Evolutionary conservation across 441 rosid species (phyloP).

Genomic region (Arabidopsis hybrid): DNA sequence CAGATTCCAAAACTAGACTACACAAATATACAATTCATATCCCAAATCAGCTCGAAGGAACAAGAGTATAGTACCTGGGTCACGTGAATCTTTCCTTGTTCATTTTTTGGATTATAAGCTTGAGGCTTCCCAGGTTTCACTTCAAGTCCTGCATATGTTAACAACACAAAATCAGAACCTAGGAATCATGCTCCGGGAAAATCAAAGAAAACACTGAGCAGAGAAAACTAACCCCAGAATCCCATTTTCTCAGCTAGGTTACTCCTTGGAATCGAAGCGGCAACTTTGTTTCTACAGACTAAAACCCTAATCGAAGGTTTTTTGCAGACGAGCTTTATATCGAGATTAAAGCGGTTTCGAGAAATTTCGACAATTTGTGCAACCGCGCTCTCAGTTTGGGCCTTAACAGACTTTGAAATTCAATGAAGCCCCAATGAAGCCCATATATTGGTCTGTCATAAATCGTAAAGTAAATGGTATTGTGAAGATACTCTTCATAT

Average conservation of each 20-base stretch:
- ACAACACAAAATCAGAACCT: constrained; percentile 14
- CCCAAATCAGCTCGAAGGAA: too few species aligned
- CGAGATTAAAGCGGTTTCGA: neutral
- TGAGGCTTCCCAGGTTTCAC: constrained; percentile 86
- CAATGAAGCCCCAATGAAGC: neutral
- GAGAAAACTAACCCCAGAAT: constrained; percentile 78
- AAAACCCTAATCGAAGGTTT: constrained; percentile 41
- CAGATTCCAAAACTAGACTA: neutral
- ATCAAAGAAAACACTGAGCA: neutral
- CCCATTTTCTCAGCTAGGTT: constrained; percentile 58
- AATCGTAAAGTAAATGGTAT: too few species aligned
- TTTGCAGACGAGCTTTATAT: constrained; percentile 5
- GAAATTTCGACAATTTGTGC: neutral
- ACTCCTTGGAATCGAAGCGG: constrained; percentile 14
- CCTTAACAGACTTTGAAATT: neutral
- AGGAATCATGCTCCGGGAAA: neutral
- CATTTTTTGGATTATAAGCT: constrained; percentile 61
- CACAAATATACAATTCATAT: neutral
- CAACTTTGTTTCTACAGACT: constrained; percentile 39
- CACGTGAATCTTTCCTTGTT: constrained; percentile 69
- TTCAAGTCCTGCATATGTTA: constrained; percentile 64
- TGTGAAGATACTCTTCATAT: too few species aligned
- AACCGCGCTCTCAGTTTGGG: constrained; percentile 1
- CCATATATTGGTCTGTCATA: neutral
- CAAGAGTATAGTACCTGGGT: constrained; percentile 64